Evolutionary conservation across 371 early-diverging fungal species (phyloP).

Genomic region (Gilbertella persicaria): DNA sequence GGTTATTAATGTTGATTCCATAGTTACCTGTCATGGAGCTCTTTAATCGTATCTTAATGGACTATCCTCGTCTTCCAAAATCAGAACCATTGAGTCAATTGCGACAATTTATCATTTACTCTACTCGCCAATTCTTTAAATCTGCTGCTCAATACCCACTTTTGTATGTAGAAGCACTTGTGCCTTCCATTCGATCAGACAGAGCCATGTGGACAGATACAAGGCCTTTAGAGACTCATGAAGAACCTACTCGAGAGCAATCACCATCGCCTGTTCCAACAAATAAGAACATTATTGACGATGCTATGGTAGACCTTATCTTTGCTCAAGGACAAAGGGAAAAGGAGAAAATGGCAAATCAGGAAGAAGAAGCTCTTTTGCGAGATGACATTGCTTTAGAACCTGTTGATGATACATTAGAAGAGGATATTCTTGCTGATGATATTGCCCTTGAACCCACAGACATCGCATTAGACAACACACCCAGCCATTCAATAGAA

Average conservation of each 20-base stretch:
- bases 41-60: constrained; percentile 59
- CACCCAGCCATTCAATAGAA: no score
- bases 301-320: constrained; percentile 1
- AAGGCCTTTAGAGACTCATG: no score
- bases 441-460: no score
- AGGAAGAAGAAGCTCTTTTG: no score
- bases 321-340: constrained; percentile 4
- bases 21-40: constrained; percentile 61
- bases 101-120: constrained; percentile 51
- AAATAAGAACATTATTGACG: constrained; percentile 1
- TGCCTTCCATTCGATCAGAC: constrained; percentile 16
- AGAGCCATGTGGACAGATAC: constrained; percentile 8
- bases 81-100: constrained; percentile 48
- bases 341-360: not conserved
- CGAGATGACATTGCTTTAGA: no score
- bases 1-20: not conserved
- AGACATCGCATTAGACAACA: no score
- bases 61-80: constrained; percentile 23
- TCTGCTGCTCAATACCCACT: constrained; percentile 54
- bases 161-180: constrained; percentile 57
- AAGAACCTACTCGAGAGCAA: not conserved
- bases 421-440: no score
- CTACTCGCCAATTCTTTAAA: constrained; percentile 60
- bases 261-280: not conserved
- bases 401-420: no score